Evolutionary conservation across 768 basidiomycete species (phyloP), one percentile per base, ranked within the genome.

Genomic region (Russula sp.): DNA sequence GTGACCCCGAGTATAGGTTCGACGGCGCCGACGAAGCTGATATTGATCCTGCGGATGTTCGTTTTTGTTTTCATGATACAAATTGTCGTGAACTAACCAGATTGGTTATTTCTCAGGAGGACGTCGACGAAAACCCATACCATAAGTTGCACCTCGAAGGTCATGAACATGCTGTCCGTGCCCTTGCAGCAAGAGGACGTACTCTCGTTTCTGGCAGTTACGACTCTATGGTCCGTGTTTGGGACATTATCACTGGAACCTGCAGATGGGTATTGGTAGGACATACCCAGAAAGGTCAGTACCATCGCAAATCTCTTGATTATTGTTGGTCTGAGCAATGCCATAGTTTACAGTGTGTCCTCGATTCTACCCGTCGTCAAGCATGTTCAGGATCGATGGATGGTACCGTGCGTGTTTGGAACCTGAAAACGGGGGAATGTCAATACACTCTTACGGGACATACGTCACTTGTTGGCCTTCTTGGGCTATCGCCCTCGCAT

Each of bases 351-450:
- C 79, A 94, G 91, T 73, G 92, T 98, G 94, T 95, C 13, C 83
- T 95, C 46, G 96, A 98, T 73, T 82, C 87, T 46, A 78, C 80
- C 53, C 90, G 94, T 22, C 86, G 92, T 59, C 91, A 94, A 73
- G 93, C 93, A 30, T 94, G 92, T 69, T 98, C 97, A 2, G 96
- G 96, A 9, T 98, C 95, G 5, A 96, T 98, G 95, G 96, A 98
- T 74, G 91, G 93, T 52, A 95, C 93, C 2, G 95, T 98, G 66
- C 91, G 92, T 55, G 85, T 99, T 40, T 99, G 96, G 96, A 89
- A 90, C 69, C 79, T 96, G 40, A 83, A 81, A 57, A 92, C 83
- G 2, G 96, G 96, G 0, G 81, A 87, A 71, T 91, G 88, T 64
- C 81, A 87, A 36, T 86, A 92, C 71, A 86, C 86, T 3, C 80